Evolutionary conservation across 108 stramenopile species (phyloP), one percentile per base, ranked within the genome.

Genomic region (Craspedostauros australis): DNA sequence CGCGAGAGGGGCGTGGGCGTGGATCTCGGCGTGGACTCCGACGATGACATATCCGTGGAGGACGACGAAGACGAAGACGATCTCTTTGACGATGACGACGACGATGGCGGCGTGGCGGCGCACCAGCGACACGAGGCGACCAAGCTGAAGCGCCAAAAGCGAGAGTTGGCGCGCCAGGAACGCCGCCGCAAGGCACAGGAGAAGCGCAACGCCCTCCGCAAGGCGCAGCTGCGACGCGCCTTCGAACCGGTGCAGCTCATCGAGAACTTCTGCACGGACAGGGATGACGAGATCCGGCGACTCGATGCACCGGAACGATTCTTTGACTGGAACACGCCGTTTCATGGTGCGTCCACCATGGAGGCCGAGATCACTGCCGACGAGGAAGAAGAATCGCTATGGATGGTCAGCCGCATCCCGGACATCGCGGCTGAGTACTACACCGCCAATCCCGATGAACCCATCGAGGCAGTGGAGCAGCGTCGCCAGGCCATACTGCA

Each of bases 231-330:
- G 1, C 72, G 91, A 9, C 60, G 64, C 39, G 84, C 82, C 14
- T 93, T 89, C 79, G 91, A 93, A 56, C 91, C 91, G n/a, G 81
- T 84, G 0, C 80, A 83, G 47, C 70, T 93, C 8, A 68, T 93
- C 36, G 91, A 93, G 63, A 89, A 93, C 53, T 93, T 93, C 66
- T 86, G 87, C 47, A 93, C 91, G n/a, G 87, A 89, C 38, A 57
- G 79, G 11, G 91, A 93, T 70, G 91, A 93, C 49, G 72, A 82
- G 43, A 88, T 89, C 53, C 70, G 91, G 20, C 54, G 59, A 54
- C 57, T 43, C 14, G 85, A 88, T 63, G 70, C 60, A 16, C 91
- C 91, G 0, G 91, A 93, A 64, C 61, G 91, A 30, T 88, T 73
- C 56, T 86, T 78, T 60, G 82, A 85, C 60, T 85, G 82, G 84